These are phyloP conservation scores for Claviceps africana DNA, from an alignment of 2,329 filamentous ascomycete species.

Conservation along the genomic window DNA sequence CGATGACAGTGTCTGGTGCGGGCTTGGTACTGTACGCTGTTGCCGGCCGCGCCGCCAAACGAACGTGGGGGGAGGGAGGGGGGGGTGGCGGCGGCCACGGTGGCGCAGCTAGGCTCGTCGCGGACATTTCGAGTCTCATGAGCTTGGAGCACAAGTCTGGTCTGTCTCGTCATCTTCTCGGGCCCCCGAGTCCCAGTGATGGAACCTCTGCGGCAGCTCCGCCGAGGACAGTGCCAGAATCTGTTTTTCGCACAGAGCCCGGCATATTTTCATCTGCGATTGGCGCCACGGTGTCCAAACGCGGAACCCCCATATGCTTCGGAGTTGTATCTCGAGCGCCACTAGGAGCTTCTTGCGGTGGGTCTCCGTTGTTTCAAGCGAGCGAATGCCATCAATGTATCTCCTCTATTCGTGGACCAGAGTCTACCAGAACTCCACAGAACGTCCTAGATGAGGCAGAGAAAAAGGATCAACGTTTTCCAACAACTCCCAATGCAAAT, in stretches of 20 bases:
- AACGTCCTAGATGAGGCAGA: background rate
- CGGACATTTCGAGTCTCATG: no score
- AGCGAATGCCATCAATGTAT: background rate
- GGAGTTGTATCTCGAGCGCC: background rate
- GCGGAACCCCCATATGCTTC: constrained; percentile 1
- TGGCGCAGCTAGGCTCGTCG: background rate
- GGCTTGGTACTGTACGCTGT: constrained; percentile 1
- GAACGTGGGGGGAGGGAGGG: background rate
- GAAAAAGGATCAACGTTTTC: background rate
- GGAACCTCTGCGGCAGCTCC: background rate
- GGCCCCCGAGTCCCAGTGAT: no score
- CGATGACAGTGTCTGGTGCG: background rate
- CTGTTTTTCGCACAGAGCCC: background rate
- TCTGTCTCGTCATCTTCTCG: no score
- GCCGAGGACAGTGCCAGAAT: constrained; percentile 1
- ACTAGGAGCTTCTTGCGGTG: background rate
- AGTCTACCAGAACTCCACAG: background rate
- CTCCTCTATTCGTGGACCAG: background rate
- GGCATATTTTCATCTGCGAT: constrained; percentile 5
- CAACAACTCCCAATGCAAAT: background rate
- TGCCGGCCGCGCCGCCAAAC: background rate
- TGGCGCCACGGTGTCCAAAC: constrained; percentile 6
- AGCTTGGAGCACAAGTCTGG: no score
- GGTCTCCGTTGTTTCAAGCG: background rate
- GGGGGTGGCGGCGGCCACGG: background rate